Conservation (phyloP, 495 filamentous ascomycete species). For the Bacidia rubella region DNA sequence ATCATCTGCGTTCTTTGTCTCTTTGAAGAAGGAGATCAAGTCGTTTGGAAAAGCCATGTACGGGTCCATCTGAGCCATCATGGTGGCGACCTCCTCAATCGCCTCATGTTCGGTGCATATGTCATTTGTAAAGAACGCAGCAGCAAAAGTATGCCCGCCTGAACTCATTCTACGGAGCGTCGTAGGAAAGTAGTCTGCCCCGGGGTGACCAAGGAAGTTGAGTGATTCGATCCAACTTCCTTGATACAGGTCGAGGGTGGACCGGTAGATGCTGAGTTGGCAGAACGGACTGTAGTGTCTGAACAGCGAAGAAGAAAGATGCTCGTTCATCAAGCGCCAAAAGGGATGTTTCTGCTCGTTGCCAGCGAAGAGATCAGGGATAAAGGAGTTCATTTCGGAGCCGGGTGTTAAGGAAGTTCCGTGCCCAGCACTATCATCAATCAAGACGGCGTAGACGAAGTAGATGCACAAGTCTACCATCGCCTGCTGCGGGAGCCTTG, state of each 20-base stretch:
- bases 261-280: neutral
- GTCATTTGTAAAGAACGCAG: neutral
- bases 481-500: neutral
- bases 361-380: neutral
- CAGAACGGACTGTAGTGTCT: neutral
- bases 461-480: slow-evolving; percentile 2
- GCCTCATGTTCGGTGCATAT: neutral
- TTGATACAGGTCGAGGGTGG: neutral
- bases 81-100: neutral
- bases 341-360: neutral
- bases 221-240: neutral
- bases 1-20: neutral
- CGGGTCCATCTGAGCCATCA: neutral
- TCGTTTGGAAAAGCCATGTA: neutral
- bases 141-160: neutral
- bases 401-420: neutral
- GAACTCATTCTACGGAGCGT: neutral
- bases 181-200: neutral
- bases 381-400: neutral
- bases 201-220: neutral
- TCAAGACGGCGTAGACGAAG: neutral
- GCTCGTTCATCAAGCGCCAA: slow-evolving; percentile 5
- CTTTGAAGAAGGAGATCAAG: slow-evolving; percentile 1
- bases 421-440: neutral
- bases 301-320: neutral